Base-by-base conservation (phyloP, 164 flowering plant genomes). In the Liquidambar formosana region DNA sequence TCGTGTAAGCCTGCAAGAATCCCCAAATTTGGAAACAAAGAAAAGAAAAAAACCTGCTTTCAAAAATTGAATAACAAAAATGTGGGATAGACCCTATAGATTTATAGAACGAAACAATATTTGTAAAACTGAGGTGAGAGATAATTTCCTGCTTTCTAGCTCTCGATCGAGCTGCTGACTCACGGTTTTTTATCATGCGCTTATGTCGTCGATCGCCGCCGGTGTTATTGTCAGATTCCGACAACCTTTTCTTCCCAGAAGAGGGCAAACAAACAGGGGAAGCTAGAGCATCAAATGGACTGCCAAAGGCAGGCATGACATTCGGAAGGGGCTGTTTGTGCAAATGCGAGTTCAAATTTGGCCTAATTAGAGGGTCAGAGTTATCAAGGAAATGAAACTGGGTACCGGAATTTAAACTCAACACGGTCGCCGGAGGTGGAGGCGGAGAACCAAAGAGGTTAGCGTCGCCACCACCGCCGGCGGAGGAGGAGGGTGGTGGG, bases 121-220 rank as follows among this genome's bases (percentile, higher is more conserved):
- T n/a, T 10, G 26, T 47, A 0, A 18, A 63, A 19, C 4, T 18
- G 28, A 22, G 10, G 26, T 18, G 61, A 57, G 48, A 66, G 69
- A 43, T 8, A 56, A 14, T 28, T 77, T 52, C 86, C 84, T 80
- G 86, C n/a, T 83, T 83, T 57, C 86, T 73, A 47, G 86, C 84
- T 63, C 86, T 74, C 0, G 86, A 83, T 57, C 86, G 75, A 23
- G 86, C 83, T 8, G 86, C 86, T 0, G 86, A 83, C 38, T 83
- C 86, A 23, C 86, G 28, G 61, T 83, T 83, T 74, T 83, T 83
- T 73, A 83, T 76, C 84, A 83, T 83, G 0, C 86, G 61, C 61
- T 77, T 80, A 14, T 76, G 70, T 8, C 84, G 45, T 23, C 81
- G 70, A 52, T 79, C 75, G 9, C 70, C 63, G 2, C 4, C 6